Percentiles rank a stretch among this genome's conserved stretches.
phyloP scores from a whole-genome alignment of 257 asterid species.

The Solanum paucissectum region DNA sequence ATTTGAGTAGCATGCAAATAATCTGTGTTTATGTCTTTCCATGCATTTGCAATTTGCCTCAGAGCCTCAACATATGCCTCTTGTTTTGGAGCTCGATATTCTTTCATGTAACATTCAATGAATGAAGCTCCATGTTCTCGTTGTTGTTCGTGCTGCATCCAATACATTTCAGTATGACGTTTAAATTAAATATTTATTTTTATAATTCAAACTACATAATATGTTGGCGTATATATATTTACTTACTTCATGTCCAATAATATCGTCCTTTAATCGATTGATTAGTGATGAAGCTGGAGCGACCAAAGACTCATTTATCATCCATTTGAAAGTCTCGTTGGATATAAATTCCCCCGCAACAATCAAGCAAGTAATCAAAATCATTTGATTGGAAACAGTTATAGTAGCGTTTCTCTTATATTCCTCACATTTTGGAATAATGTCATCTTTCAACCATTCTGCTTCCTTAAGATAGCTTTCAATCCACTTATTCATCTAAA shows the following conservation, averaged over 20 bases:
- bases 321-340: background rate
- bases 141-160: background rate
- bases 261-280: background rate
- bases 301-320: background rate
- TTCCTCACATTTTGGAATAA: background rate
- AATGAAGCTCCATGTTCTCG: background rate
- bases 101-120: background rate
- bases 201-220: background rate
- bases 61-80: background rate
- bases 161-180: background rate
- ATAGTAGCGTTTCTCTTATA: background rate
- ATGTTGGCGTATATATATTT: background rate
- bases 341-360: background rate
- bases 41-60: background rate
- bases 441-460: background rate
- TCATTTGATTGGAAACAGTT: background rate
- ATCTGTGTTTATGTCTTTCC: background rate
- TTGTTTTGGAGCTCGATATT: background rate
- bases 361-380: background rate
- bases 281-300: background rate
- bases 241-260: background rate
- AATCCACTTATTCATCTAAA: background rate
- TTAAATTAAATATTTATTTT: background rate
- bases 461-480: background rate
- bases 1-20: background rate